A percentile compares a stretch with the other conserved stretches of the same genome.
phyloP scores from a whole-genome alignment of 768 basidiomycete species.

The Fomitopsis pulvina region DNA sequence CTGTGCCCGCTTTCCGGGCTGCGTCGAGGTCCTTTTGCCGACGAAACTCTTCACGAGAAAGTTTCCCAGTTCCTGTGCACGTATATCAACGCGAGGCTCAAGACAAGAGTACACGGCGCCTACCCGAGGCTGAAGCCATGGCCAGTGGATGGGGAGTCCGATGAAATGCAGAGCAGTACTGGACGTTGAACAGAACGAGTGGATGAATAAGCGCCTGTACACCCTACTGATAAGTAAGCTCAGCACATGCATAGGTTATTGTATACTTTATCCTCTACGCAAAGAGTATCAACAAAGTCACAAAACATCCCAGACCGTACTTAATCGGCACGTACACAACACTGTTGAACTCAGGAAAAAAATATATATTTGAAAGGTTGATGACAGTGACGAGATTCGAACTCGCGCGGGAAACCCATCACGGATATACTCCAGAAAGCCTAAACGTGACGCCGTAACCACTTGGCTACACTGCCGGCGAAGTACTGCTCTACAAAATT shows the following conservation, averaged over 20 bases:
- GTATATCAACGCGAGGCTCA: not conserved
- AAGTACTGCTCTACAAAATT: not conserved
- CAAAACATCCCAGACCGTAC: too few species aligned
- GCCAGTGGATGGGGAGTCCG: constrained; percentile 1
- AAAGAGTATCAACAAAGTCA: too few species aligned
- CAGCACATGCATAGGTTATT: too few species aligned
- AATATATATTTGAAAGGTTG: too few species aligned
- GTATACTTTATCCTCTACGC: too few species aligned
- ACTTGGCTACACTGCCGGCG: constrained; percentile 49
- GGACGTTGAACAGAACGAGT: too few species aligned
- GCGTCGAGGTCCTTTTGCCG: constrained; percentile 97
- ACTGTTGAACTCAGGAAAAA: too few species aligned
- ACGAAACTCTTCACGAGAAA: constrained; percentile 91
- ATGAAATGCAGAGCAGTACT: not conserved
- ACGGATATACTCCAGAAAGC: constrained; percentile 31
- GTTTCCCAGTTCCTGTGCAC: constrained; percentile 56
- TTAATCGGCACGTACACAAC: too few species aligned
- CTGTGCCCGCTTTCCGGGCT: constrained; percentile 97
- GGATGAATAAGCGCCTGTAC: not conserved
- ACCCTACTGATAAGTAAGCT: not conserved
- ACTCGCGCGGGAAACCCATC: constrained; percentile 55
- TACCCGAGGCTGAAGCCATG: constrained; percentile 17
- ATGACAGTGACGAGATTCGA: constrained; percentile 56
- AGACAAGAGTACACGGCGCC: not conserved
- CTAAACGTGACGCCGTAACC: constrained; percentile 58